Conservation (phyloP, 768 basidiomycete genomes). For the Chalciporus chontae region DNA sequence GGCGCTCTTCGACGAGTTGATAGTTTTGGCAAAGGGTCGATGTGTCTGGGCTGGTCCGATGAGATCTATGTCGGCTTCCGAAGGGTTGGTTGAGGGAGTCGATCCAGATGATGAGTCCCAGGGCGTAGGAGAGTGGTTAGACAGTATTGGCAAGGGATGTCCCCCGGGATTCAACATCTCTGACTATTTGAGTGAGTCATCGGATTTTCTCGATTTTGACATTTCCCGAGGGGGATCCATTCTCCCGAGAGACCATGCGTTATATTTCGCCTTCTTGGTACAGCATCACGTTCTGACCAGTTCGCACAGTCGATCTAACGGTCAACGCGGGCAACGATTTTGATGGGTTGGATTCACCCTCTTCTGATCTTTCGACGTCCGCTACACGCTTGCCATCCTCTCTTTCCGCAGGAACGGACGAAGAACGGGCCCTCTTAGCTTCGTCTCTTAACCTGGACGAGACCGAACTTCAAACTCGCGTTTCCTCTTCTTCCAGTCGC, state of each 20-base stretch:
- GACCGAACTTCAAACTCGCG: conserved; percentile 49
- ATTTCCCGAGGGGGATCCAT: no score
- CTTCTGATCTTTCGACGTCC: conserved; percentile 28
- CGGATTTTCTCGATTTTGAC: not conserved
- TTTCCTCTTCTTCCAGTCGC: conserved; percentile 25
- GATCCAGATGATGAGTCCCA: conserved; percentile 14
- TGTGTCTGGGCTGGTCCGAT: conserved; percentile 33
- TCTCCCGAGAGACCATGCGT: not conserved
- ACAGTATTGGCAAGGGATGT: conserved; percentile 74
- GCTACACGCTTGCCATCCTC: conserved; percentile 32
- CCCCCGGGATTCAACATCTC: conserved; percentile 96
- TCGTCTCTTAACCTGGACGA: conserved; percentile 40
- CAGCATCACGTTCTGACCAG: conserved; percentile 2
- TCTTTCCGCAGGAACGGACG: conserved; percentile 52
- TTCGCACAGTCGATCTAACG: conserved; percentile 61
- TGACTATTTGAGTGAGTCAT: conserved; percentile 82
- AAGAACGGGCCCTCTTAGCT: conserved; percentile 63
- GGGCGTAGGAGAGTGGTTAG: conserved; percentile 59
- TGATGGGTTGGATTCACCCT: conserved; percentile 31
- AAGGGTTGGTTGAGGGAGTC: conserved; percentile 3
- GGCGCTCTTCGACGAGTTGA: conserved; percentile 87
- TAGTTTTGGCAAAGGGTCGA: conserved; percentile 83
- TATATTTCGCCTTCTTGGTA: not conserved
- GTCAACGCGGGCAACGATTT: conserved; percentile 50
- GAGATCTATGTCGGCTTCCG: conserved; percentile 8